These are phyloP conservation scores for Pyrus betulifolia DNA, from an alignment of 306 rosid species.

Conservation along the genomic window DNA sequence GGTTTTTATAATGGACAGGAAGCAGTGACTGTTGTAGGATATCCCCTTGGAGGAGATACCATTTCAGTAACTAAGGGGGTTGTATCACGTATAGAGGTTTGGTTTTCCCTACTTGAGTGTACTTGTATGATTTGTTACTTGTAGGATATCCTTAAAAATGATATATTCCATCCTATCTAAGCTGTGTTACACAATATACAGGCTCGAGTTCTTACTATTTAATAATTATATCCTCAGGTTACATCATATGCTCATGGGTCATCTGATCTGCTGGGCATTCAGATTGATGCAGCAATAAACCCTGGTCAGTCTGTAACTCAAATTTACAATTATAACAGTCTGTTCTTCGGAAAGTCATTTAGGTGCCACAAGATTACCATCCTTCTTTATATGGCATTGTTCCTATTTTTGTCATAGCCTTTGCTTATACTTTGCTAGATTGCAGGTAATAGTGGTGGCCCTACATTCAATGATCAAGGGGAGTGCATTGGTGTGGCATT, in stretches of 20 bases:
- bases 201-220: background rate
- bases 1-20: constrained; percentile 51
- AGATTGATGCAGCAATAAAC: constrained; percentile 97
- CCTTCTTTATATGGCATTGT: background rate
- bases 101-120: constrained; percentile 1
- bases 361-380: background rate
- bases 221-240: constrained; percentile 48
- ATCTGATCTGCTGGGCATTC: constrained; percentile 93
- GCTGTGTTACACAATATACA: constrained; percentile 6
- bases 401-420: constrained; percentile 25
- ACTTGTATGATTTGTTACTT: background rate
- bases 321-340: background rate
- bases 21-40: constrained; percentile 97
- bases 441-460: constrained; percentile 99
- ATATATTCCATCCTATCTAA: constrained; percentile 1
- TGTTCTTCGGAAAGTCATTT: background rate
- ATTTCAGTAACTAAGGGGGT: constrained; percentile 98
- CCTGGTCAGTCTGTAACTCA: constrained; percentile 60
- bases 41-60: constrained; percentile 99
- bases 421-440: constrained; percentile 38
- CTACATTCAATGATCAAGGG: constrained; percentile 93
- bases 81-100: constrained; percentile 97
- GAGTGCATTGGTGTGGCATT: constrained; percentile 99
- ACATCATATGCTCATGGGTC: constrained; percentile 97
- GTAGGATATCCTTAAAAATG: background rate